Evolutionary conservation across 768 basidiomycete genomes (phyloP).

Genomic region (Amanita rimosa): DNA sequence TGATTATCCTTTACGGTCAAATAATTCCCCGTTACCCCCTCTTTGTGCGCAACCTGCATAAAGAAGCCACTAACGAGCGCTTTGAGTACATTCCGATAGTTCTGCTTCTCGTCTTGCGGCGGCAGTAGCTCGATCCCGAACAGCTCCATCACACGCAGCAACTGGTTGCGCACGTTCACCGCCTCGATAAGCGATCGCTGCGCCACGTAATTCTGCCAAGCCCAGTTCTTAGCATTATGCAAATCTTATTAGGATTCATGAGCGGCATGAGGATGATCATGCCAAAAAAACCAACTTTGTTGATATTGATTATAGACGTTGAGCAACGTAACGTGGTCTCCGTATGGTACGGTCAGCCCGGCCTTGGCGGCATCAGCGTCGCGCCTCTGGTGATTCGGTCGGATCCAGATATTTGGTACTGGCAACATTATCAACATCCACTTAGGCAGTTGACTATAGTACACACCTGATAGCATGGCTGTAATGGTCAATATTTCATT

Average conservation of each 20-base stretch:
- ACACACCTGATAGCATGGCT: constrained; percentile 86
- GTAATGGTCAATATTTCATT: constrained; percentile 93
- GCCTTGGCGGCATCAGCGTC: constrained; percentile 93
- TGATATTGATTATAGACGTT: constrained; percentile 94
- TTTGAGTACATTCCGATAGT: constrained; percentile 66
- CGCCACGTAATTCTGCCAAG: constrained; percentile 85
- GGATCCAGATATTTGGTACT: constrained; percentile 93
- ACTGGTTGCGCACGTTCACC: constrained; percentile 85
- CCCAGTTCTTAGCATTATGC: constrained; percentile 68
- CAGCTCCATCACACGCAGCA: constrained; percentile 86
- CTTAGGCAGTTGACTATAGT: background rate
- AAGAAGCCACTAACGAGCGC: constrained; percentile 91
- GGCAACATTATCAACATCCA: background rate
- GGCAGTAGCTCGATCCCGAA: constrained; percentile 72
- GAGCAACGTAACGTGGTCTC: constrained; percentile 91
- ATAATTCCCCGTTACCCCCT: constrained; percentile 83
- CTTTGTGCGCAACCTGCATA: constrained; percentile 96
- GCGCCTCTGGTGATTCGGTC: constrained; percentile 77
- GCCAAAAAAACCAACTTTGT: constrained; percentile 43
- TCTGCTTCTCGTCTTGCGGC: constrained; percentile 54
- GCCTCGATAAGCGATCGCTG: constrained; percentile 43
- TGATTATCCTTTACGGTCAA: constrained; percentile 94
- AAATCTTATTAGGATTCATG: constrained; percentile 33
- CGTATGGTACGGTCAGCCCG: constrained; percentile 77
- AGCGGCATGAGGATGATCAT: background rate